Conservation (phyloP, 176 grass and related monocot species). For the Triticum turgidum region DNA sequence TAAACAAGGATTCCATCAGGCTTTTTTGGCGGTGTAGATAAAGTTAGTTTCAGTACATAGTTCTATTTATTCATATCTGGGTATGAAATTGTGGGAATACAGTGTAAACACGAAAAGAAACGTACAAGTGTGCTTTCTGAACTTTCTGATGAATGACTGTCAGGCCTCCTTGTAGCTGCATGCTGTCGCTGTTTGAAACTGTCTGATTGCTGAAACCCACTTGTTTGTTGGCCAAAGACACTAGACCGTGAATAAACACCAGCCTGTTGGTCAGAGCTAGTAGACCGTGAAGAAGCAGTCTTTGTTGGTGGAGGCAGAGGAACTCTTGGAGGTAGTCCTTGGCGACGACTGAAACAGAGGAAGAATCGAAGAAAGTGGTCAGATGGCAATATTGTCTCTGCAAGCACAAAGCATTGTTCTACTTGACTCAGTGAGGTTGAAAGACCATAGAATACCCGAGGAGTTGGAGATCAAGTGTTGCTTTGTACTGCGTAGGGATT, state of each 20-base stretch:
- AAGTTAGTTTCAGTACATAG: neutral
- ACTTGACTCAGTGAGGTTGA: neutral
- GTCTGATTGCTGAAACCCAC: slow-evolving; percentile 42
- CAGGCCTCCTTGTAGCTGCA: slow-evolving; percentile 36
- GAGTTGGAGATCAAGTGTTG: slow-evolving; percentile 91
- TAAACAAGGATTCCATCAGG: neutral
- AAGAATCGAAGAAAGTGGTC: slow-evolving; percentile 26
- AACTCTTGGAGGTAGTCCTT: slow-evolving; percentile 56
- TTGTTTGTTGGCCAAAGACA: slow-evolving; percentile 60
- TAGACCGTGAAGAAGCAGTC: slow-evolving; percentile 59
- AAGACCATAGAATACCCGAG: slow-evolving; percentile 61
- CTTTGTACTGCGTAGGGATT: slow-evolving; percentile 91
- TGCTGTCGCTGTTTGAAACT: slow-evolving; percentile 45
- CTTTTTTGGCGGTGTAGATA: neutral
- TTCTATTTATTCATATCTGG: neutral
- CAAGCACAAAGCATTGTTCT: slow-evolving; percentile 5
- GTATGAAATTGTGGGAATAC: neutral
- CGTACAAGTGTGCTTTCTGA: slow-evolving; percentile 50
- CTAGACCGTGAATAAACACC: slow-evolving; percentile 63
- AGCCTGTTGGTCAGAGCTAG: slow-evolving; percentile 61
- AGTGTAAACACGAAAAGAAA: slow-evolving; percentile 3
- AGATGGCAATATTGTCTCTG: slow-evolving; percentile 1
- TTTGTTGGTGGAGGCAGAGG: slow-evolving; percentile 64
- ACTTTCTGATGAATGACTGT: slow-evolving; percentile 45
- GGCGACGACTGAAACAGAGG: slow-evolving; percentile 56